These are phyloP conservation scores for Ustilago cynodontis DNA, from an alignment of 1,284 basidiomycete genomes.

Conservation along the genomic window DNA sequence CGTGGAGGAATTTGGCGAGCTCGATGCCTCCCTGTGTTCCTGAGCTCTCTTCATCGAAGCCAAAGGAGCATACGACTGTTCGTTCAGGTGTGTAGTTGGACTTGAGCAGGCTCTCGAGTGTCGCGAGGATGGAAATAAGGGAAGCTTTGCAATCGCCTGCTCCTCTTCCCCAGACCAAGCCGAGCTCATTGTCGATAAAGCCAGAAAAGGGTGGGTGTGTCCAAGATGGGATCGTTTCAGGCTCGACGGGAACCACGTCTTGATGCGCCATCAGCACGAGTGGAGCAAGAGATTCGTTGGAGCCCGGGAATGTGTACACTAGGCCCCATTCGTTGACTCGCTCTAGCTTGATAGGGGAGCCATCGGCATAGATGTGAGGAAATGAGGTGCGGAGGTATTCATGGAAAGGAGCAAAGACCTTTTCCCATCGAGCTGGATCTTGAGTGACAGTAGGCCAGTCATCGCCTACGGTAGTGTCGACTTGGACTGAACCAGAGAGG, in stretches of 20 bases:
- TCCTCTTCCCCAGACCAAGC: constrained; percentile 73
- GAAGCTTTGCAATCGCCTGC: constrained; percentile 70
- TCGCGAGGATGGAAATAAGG: constrained; percentile 72
- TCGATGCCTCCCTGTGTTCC: constrained; percentile 62
- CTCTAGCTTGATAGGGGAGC: constrained; percentile 42
- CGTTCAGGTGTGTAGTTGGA: constrained; percentile 70
- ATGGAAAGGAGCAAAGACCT: constrained; percentile 52
- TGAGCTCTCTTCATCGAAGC: constrained; percentile 77
- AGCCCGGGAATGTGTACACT: constrained; percentile 77
- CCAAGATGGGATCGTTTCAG: constrained; percentile 72
- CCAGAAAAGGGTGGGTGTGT: constrained; percentile 73
- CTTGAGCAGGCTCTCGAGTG: constrained; percentile 73
- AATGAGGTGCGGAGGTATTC: constrained; percentile 46
- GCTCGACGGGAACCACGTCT: constrained; percentile 74
- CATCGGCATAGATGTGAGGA: constrained; percentile 36
- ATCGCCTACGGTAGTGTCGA: constrained; percentile 55
- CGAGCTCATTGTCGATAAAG: constrained; percentile 70
- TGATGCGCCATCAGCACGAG: constrained; percentile 78
- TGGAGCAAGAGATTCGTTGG: constrained; percentile 75
- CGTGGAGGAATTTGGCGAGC: constrained; percentile 45
- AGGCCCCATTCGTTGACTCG: constrained; percentile 77
- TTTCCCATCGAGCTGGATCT: constrained; percentile 43
- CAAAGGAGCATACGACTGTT: constrained; percentile 76
- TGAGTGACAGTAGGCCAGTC: constrained; percentile 51
- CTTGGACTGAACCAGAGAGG: constrained; percentile 51